A percentile compares a stretch with the other conserved stretches of the same genome.
Evolutionary conservation across 495 filamentous ascomycete species (phyloP).

Genomic region (Extremus antarcticus): DNA sequence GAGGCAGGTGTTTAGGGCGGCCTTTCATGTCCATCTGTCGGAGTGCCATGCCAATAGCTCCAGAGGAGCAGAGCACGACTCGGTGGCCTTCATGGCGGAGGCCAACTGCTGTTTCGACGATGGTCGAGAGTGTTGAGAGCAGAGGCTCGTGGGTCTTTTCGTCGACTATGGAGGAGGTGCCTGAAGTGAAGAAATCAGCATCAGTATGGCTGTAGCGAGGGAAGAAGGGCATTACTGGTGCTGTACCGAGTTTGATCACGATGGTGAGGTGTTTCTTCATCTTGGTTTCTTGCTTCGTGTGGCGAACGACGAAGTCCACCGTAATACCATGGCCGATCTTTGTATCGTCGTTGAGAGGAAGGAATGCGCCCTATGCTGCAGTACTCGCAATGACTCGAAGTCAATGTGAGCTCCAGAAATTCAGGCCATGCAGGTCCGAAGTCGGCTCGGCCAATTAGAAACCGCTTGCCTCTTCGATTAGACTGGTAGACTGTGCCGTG

Average conservation of each 20-base stretch:
- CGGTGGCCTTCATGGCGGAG: slow-evolving; percentile 83
- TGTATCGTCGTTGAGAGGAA: not conserved
- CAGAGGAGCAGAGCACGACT: slow-evolving; percentile 91
- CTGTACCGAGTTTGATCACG: slow-evolving; percentile 83
- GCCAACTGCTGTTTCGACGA: slow-evolving; percentile 82
- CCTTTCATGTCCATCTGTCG: slow-evolving; percentile 81
- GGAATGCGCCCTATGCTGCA: not conserved
- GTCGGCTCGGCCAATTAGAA: not conserved
- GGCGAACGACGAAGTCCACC: not conserved
- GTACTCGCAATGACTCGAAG: not conserved
- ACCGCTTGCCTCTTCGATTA: too few relatives aligned
- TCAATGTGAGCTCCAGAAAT: not conserved
- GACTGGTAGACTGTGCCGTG: too few relatives aligned
- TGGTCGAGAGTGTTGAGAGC: slow-evolving; percentile 74
- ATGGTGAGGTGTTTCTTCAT: slow-evolving; percentile 58
- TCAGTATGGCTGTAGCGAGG: not conserved
- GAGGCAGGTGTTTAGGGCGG: slow-evolving; percentile 76
- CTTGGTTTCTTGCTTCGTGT: slow-evolving; percentile 17
- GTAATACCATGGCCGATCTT: not conserved
- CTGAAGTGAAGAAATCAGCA: slow-evolving; percentile 35
- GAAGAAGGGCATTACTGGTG: slow-evolving; percentile 9
- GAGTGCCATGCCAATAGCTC: slow-evolving; percentile 88
- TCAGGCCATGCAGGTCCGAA: not conserved
- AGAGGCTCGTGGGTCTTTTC: slow-evolving; percentile 96
- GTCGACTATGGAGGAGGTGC: slow-evolving; percentile 94